Conservation (phyloP, 192 early-diverging fungal genomes). For the Podila epicladia region DNA sequence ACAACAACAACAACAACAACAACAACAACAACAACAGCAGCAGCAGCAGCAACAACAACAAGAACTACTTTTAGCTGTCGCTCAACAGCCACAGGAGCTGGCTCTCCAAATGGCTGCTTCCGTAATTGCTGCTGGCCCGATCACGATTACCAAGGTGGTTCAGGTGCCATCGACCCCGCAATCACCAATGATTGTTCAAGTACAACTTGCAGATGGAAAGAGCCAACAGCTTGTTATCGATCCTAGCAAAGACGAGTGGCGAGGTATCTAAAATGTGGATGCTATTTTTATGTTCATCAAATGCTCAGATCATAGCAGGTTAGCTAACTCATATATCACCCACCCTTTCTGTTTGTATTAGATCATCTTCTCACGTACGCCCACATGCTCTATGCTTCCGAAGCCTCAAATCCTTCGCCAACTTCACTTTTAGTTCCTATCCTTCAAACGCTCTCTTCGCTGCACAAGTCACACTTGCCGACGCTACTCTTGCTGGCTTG, state of each 20-base stretch:
- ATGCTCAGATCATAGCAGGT: too few relatives aligned
- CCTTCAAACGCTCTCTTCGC: constrained; percentile 53
- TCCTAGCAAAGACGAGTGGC: constrained; percentile 32
- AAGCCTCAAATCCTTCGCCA: constrained; percentile 61
- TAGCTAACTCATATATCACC: neutral
- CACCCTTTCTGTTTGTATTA: constrained; percentile 33
- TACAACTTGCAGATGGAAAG: constrained; percentile 41
- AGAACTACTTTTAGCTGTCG: constrained; percentile 9
- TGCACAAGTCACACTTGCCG: constrained; percentile 76
- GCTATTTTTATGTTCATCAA: too few relatives aligned
- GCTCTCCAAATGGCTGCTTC: constrained; percentile 15
- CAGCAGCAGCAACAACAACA: constrained; percentile 56
- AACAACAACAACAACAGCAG: constrained; percentile 53
- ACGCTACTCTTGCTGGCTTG: constrained; percentile 89
- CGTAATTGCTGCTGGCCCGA: constrained; percentile 15
- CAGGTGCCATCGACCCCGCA: constrained; percentile 20
- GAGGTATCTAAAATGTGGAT: constrained; percentile 11
- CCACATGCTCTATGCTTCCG: constrained; percentile 67
- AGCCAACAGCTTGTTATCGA: constrained; percentile 33
- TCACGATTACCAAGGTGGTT: constrained; percentile 23
- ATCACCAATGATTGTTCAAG: constrained; percentile 31
- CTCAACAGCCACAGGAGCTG: constrained; percentile 19
- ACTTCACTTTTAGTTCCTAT: constrained; percentile 61
- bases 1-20: too few relatives aligned
- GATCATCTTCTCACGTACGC: constrained; percentile 72